These are phyloP conservation scores for Dothideomycetidae sp. DNA, from an alignment of 2,329 filamentous ascomycete genomes.

Conservation along the genomic window DNA sequence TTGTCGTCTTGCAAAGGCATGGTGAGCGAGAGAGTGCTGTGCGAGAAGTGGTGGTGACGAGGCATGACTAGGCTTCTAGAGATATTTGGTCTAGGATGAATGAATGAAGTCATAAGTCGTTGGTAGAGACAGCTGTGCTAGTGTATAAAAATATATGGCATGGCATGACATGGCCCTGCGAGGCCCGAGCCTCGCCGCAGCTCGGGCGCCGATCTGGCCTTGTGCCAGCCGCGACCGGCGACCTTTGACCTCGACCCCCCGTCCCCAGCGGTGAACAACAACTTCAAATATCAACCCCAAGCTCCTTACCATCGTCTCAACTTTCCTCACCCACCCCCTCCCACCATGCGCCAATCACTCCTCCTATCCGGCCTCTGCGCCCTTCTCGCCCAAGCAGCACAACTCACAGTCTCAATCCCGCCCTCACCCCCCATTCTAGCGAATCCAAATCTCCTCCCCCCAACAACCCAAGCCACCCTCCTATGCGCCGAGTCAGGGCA, in stretches of 20 bases:
- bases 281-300: constrained; percentile 7
- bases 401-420: constrained; percentile 40
- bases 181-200: no score
- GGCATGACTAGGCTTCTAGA: no score
- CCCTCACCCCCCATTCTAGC: constrained; percentile 26
- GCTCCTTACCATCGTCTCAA: not conserved
- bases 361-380: constrained; percentile 1
- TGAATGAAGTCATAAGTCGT: no score
- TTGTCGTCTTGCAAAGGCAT: constrained; percentile 27
- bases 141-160: no score
- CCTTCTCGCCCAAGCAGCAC: constrained; percentile 23
- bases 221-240: not conserved
- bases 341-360: constrained; percentile 6
- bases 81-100: no score
- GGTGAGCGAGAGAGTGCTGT: constrained; percentile 27
- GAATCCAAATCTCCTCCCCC: constrained; percentile 34
- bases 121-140: no score
- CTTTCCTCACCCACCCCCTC: not conserved
- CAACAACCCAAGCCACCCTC: constrained; percentile 51
- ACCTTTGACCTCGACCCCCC: not conserved
- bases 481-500: constrained; percentile 27
- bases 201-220: not conserved
- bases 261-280: not conserved
- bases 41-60: constrained; percentile 38
- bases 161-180: no score